Percentiles rank a stretch among this genome's conserved stretches.
These are phyloP conservation scores for Metarhizium robertsii DNA, from an alignment of 2,329 filamentous ascomycete genomes.

Conservation along the genomic window DNA sequence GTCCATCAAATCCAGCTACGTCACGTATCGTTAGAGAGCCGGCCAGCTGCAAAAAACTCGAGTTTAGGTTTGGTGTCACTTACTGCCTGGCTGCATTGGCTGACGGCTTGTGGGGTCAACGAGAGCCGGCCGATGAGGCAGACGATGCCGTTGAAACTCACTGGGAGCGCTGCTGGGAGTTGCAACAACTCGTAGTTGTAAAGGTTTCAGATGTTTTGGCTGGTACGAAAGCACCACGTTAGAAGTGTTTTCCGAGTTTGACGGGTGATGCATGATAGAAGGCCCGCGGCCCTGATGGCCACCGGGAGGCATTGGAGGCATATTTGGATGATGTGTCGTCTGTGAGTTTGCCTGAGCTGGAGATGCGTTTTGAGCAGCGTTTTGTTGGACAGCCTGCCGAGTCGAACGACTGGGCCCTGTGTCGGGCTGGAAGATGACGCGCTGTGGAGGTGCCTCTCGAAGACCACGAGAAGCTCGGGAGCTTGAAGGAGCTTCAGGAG, in stretches of 20 bases:
- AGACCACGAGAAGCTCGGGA: conserved; percentile 55
- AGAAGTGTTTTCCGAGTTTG: conserved; percentile 47
- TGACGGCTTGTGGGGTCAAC: conserved; percentile 26
- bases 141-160: conserved; percentile 43
- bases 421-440: conserved; percentile 79
- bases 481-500: conserved; percentile 42
- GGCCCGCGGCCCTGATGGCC: conserved; percentile 28
- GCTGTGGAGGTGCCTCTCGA: conserved; percentile 74
- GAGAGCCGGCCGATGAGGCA: conserved; percentile 29
- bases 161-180: conserved; percentile 67
- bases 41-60: not conserved
- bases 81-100: conserved; percentile 52
- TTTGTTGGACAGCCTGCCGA: conserved; percentile 44
- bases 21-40: conserved; percentile 8
- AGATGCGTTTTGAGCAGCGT: conserved; percentile 21
- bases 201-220: conserved; percentile 50
- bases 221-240: conserved; percentile 60
- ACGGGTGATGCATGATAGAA: conserved; percentile 40
- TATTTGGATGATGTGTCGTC: conserved; percentile 23
- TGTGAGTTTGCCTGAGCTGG: conserved; percentile 17
- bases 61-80: conserved; percentile 20
- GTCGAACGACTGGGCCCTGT: conserved; percentile 54
- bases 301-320: conserved; percentile 20
- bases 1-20: conserved; percentile 56
- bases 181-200: conserved; percentile 62